These are phyloP conservation scores for Fusarium sp. DNA, from an alignment of 2,329 filamentous ascomycete genomes.

Conservation along the genomic window DNA sequence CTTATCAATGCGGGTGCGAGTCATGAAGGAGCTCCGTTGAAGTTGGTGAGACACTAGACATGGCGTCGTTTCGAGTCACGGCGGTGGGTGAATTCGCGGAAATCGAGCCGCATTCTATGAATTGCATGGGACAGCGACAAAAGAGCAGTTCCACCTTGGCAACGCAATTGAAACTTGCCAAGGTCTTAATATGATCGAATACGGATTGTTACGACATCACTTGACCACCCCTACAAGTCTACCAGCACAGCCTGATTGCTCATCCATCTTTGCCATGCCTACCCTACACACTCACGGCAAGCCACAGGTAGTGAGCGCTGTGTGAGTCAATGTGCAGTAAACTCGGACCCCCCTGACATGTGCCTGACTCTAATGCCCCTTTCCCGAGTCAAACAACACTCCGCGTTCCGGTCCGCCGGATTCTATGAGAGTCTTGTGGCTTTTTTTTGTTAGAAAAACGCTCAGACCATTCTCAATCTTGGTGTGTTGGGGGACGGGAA, in stretches of 20 bases:
- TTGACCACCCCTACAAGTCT: not conserved
- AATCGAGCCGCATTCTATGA: not conserved
- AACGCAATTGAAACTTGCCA: not conserved
- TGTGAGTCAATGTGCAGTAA: not conserved
- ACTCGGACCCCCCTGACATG: not conserved
- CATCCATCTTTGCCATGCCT: not conserved
- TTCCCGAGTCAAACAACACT: not conserved
- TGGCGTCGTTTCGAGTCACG: not conserved
- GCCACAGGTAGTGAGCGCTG: not conserved
- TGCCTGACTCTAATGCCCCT: not conserved
- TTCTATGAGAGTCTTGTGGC: not conserved
- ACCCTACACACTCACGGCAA: not conserved
- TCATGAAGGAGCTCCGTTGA: not conserved
- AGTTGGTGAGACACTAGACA: not conserved
- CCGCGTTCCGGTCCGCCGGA: not conserved
- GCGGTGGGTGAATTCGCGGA: not conserved
- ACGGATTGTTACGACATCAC: not conserved
- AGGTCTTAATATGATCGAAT: not conserved
- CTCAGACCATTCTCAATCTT: slow-evolving; percentile 2
- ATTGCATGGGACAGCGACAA: not conserved
- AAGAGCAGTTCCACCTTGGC: not conserved
- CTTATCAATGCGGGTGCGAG: not conserved
- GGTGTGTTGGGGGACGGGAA: slow-evolving; percentile 1
- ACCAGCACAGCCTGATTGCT: not conserved
- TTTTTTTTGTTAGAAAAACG: not conserved